Evolutionary conservation across 371 early-diverging fungal genomes (phyloP), one percentile per base, ranked within the genome.

Genomic region (Syncephalastrum sp.): DNA sequence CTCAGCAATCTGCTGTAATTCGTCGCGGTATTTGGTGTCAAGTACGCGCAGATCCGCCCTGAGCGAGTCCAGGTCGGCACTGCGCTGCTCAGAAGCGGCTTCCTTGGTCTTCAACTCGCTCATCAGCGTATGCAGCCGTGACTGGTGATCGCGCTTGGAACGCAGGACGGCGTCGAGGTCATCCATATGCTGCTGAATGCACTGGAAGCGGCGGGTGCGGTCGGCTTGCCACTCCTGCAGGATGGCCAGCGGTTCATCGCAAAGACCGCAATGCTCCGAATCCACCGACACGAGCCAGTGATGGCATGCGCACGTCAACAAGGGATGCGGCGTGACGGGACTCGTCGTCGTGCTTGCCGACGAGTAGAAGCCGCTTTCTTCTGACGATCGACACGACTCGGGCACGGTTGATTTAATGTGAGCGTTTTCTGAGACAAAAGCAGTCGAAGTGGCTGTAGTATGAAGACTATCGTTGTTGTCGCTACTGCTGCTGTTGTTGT

Each of bases 1-100:
- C 52, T 79, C 79, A 33, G 82, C 75, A 14, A 91, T 91, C 52
- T 94, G 80, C 42, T 53, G 50, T 13, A 63, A 61, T 54, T 74
- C 71, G 1, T 90, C 94, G 63, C 90, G 90, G 44, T 94, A 79
- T 65, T 96, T 96, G 13, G 79, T 81, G 61, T 93, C 87, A 7
- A 95, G 82, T 48, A 85, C 75, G 57, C 86, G 81, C 53, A 93
- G 91, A 57, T 89, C 85, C 53, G 82, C 82, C 53, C 88, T 84
- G 54, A 96, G 69, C 51, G 91, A 91, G 1, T 91, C 87, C 29
- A 94, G 88, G 65, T 88, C 88, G 50, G 85, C 82, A 21, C 83
- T 29, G 21, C 59, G 59, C 17, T 43, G 51, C 41, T 59, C 60
- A 16, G 54, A 53, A 12, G 49, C 41, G 13, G 33, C 12, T 51